These are phyloP conservation scores for Penicillium steckii DNA, from an alignment of 495 filamentous ascomycete species.

Conservation along the genomic window DNA sequence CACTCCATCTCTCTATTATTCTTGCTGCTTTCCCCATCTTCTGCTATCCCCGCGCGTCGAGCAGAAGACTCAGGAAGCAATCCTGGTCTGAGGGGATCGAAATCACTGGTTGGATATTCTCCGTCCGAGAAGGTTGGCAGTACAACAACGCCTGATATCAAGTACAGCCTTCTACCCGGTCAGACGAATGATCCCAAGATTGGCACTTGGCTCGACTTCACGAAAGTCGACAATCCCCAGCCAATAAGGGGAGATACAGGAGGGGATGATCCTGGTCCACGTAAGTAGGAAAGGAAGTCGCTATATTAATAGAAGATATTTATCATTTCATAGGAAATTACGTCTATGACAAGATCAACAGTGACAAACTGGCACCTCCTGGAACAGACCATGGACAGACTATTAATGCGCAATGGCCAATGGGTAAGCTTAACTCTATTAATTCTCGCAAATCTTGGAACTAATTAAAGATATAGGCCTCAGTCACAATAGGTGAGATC, in stretches of 20 bases:
- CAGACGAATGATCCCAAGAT: constrained; percentile 57
- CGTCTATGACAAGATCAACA: constrained; percentile 62
- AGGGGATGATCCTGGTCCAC: constrained; percentile 61
- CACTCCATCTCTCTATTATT: neutral
- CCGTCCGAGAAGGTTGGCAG: constrained; percentile 28
- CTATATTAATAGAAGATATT: neutral
- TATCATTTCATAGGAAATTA: constrained; percentile 41
- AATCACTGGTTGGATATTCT: constrained; percentile 38
- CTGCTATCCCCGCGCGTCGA: constrained; percentile 6
- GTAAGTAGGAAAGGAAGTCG: constrained; percentile 30
- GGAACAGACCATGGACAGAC: constrained; percentile 62
- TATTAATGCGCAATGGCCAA: constrained; percentile 68
- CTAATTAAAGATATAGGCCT: constrained; percentile 31
- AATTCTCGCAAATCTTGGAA: neutral
- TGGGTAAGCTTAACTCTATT: constrained; percentile 44
- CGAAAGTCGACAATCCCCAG: constrained; percentile 60
- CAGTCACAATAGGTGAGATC: constrained; percentile 53
- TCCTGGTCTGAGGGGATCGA: constrained; percentile 33
- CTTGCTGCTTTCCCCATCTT: constrained; percentile 5
- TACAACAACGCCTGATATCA: constrained; percentile 33
- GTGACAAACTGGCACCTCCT: constrained; percentile 65
- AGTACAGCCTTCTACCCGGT: constrained; percentile 47
- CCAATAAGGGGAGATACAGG: constrained; percentile 62
- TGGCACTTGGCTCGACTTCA: constrained; percentile 64
- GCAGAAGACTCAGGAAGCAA: constrained; percentile 23